Evolutionary conservation across 768 basidiomycete species (phyloP), one percentile per base, ranked within the genome.

Genomic region (Steccherinum ochraceum): DNA sequence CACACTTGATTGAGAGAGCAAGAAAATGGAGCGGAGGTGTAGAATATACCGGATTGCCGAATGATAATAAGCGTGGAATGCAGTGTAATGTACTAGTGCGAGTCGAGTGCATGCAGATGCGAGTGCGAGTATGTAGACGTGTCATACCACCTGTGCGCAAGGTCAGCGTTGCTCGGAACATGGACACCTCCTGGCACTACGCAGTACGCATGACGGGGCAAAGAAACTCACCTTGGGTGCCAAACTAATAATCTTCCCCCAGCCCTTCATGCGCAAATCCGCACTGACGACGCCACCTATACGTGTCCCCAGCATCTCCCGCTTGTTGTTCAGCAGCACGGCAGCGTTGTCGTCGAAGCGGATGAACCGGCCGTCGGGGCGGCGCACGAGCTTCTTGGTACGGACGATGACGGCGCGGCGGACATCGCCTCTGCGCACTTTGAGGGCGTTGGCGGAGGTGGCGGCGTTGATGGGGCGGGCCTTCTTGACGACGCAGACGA

Each of bases 261-360:
- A 97, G 0, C 93, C 92, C 64, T 90, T 86, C 77, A 89, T 77
- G 55, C 92, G 75, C 65, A 98, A 65, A 59, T 96, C 94, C 0
- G 89, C 88, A 53, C 89, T 93, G 42, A 98, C 94, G 41, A 94
- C 84, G 0, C 94, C 93, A 59, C 89, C 88, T 49, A 98, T 92
- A 61, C 95, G 83, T 46, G 93, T 96, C 18, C 93, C 94, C 52
- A 98, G 64, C 88, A 97, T 91, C 70, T 95, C 92, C 51, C 84
- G 80, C 73, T 98, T 98, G 74, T 91, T 91, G 68, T 98, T 97
- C 51, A 98, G 67, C 27, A 98, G 70, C 4, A 97, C 93, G 7
- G 84, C 92, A 0, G 95, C 95, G 61, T 97, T 97, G 76, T 97
- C 95, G 69, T 97, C 95, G 68, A 97, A 98, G 42, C 89, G 76